Base-by-base conservation (phyloP, 306 rosid genomes). In the Benincasa hispida region DNA sequence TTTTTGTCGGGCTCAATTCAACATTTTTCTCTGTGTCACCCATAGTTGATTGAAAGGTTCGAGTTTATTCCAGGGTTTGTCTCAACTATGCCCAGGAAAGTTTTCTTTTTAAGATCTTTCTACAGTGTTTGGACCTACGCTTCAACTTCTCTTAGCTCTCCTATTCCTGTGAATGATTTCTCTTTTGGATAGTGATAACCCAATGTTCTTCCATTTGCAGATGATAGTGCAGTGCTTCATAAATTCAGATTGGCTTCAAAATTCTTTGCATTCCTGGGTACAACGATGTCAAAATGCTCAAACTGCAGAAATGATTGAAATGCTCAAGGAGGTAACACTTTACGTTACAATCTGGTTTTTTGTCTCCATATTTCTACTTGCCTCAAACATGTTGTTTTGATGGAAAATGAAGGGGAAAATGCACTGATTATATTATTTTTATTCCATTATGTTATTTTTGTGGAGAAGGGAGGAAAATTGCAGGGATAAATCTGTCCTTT, bases 241-340 rank as follows among this genome's bases (percentile, higher is more conserved):
- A 69, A 90, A 88, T 84, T 85, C 86, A 45, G 84, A 89, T 35
- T 94, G 99, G 99, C 81, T 87, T 70, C 85, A 76, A 3, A 81
- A 87, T 68, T 88, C 98, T 59, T 88, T 81, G 80, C 83, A 80
- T 63, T 86, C 90, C 74, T 95, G 99, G 99, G 75, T 76, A 67
- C 93, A 87, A 50, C 82, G 85, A 66, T 90, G 99, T 79, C 92
- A 88, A 80, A 88, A 78, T 82, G 89, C 92, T n/a, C 78, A 81
- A 72, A 90, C 93, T 45, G 98, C 98, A 42, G 99, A 90, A 75
- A 81, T 79, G 7, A 67, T 92, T 75, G 99, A 95, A 84, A 83
- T 89, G 84, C 91, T 92, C 82, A 92, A 88, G 87, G 98, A 95
- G 99, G 99, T 92, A 89, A 82, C 32, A 13, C 47, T 24, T 34